Base-by-base conservation (phyloP, 345 rosid genomes). In the Citrus cavaleriei region DNA sequence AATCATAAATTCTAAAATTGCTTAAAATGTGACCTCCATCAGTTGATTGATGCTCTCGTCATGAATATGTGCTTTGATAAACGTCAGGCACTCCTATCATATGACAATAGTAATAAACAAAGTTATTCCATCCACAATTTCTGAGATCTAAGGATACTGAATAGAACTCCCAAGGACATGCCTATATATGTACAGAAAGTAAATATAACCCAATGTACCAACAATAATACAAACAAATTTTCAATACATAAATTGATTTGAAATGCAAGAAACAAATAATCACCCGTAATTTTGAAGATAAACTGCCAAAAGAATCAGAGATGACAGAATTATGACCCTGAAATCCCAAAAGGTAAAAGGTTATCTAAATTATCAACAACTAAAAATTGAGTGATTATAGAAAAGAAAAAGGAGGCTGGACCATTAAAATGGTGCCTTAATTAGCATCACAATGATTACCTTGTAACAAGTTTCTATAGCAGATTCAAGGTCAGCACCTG, bases 401-500 rank as follows among this genome's bases (percentile, higher is more conserved):
- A 22, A 51, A 61, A 77, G 74, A 58, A 68, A 82, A 62, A 68
- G 19, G 34, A 46, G n/a, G 27, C 34, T 1, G 54, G 54, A 68
- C 21, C 40, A 74, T 40, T 13, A 34, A 57, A 72, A 81, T 40
- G 57, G 34, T 49, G 58, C 54, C 35, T 76, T 68, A 32, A 58
- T 34, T 59, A 68, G 22, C 59, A 67, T 71, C 64, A 34, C 1
- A 7, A 30, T 22, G 62, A 28, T 77, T 80, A 86, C 89, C 81
- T 77, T 76, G 71, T 55, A 76, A 79, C 87, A 86, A 82, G 57
- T 75, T 73, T 78, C 85, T 70, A 82, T 84, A 4, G 89, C 81
- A 63, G 84, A 86, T 80, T 86, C 87, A 68, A 86, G 85, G 76
- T 86, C 89, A 62, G 74, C 87, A 40, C 84, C 89, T 25, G 86